phyloP scores from a whole-genome alignment of 2,329 filamentous ascomycete genomes.

The Nothophaeocryptopus gaeumannii region DNA sequence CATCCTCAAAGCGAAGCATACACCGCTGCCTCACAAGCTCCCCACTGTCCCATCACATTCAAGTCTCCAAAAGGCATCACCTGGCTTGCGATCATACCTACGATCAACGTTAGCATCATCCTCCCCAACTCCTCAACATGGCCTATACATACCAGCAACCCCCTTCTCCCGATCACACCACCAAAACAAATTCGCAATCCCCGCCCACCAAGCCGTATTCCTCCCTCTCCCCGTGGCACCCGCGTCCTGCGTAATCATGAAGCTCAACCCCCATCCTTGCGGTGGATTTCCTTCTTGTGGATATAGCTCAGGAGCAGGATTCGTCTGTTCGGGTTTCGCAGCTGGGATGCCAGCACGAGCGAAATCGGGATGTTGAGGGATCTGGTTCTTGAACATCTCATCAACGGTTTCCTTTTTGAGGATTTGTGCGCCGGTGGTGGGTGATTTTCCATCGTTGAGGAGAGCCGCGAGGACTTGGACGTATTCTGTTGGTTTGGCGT shows the following conservation, averaged over 20 bases:
- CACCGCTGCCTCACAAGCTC: conserved; percentile 11
- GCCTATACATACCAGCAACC: conserved; percentile 39
- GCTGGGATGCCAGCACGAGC: conserved; percentile 33
- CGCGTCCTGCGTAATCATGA: conserved; percentile 36
- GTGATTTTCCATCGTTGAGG: conserved; percentile 62
- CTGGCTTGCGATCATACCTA: conserved; percentile 38
- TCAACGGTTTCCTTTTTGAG: conserved; percentile 58
- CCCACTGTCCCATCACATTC: conserved; percentile 23
- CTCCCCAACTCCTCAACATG: conserved; percentile 38
- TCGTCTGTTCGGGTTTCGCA: conserved; percentile 36
- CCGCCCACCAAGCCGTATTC: conserved; percentile 38
- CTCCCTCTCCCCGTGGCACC: conserved; percentile 35
- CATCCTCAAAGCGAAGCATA: conserved; percentile 7
- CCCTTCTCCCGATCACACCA: conserved; percentile 39
- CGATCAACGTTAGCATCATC: conserved; percentile 13
- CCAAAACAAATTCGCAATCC: conserved; percentile 40
- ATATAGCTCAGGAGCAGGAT: conserved; percentile 41
- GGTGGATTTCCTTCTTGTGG: conserved; percentile 44
- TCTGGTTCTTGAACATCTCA: conserved; percentile 61
- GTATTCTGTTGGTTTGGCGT: conserved; percentile 59
- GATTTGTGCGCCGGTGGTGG: conserved; percentile 54
- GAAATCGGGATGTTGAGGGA: conserved; percentile 36
- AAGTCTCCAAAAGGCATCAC: conserved; percentile 38
- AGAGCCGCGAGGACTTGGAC: conserved; percentile 60
- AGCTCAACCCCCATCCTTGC: conserved; percentile 61